A percentile compares a stretch with the other conserved stretches of the same genome.
These are phyloP conservation scores for Histomonas meleagridis DNA, from an alignment of 208 protist species.

Conservation along the genomic window DNA sequence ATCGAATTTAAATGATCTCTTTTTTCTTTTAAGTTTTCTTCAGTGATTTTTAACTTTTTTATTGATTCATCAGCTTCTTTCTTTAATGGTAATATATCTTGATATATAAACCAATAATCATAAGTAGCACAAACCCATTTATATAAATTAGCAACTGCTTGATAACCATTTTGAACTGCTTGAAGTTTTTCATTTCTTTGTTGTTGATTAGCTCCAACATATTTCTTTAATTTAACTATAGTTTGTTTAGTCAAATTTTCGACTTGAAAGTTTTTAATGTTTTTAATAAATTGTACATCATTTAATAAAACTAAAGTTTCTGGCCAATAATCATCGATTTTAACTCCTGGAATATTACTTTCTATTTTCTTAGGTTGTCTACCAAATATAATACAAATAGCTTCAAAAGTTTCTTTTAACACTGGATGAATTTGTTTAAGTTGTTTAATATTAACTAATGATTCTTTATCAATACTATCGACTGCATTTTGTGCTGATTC, in stretches of 20 bases:
- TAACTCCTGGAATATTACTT: not conserved
- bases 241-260: conserved; percentile 80
- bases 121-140: conserved; percentile 55
- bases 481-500: conserved; percentile 22
- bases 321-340: conserved; percentile 12
- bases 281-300: conserved; percentile 80
- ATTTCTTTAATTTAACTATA: conserved; percentile 79
- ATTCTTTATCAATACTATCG: not conserved
- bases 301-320: conserved; percentile 52
- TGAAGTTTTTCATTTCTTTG: not conserved
- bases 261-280: conserved; percentile 85
- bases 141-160: conserved; percentile 54
- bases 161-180: not conserved
- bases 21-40: conserved; percentile 40
- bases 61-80: conserved; percentile 72
- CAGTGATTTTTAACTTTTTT: conserved; percentile 54
- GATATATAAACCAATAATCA: conserved; percentile 71
- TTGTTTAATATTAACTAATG: conserved; percentile 27
- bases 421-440: conserved; percentile 6
- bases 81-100: conserved; percentile 85
- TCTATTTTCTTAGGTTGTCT: conserved; percentile 17
- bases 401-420: not conserved
- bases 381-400: conserved; percentile 31
- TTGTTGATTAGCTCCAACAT: conserved; percentile 66
- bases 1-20: conserved; percentile 64